phyloP scores from a whole-genome alignment of 306 rosid species.

The Astragalus membranaceus region DNA sequence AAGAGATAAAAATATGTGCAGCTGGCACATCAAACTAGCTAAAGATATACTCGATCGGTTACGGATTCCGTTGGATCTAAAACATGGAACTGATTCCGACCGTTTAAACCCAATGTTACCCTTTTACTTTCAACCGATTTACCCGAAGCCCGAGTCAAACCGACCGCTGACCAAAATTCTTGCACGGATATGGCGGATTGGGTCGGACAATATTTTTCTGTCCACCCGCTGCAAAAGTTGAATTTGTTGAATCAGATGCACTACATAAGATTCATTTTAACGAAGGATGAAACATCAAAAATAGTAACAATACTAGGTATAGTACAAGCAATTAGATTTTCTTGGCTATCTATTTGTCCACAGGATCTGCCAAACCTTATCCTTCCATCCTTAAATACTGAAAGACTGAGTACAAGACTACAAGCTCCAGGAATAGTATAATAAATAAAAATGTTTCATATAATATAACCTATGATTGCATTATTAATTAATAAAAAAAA shows the following conservation, averaged over 20 bases:
- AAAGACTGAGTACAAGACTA: slow-evolving; percentile 25
- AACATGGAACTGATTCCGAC: too few species aligned
- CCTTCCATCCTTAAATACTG: slow-evolving; percentile 16
- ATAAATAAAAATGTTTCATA: not conserved
- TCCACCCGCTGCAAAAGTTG: too few species aligned
- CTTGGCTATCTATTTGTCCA: slow-evolving; percentile 2
- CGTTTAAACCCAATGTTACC: too few species aligned
- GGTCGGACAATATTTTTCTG: too few species aligned
- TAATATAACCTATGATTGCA: not conserved
- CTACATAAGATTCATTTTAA: slow-evolving; percentile 1
- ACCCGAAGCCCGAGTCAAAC: too few species aligned
- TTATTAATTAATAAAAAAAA: not conserved
- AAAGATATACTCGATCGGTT: too few species aligned
- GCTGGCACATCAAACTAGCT: too few species aligned
- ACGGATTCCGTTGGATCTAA: too few species aligned
- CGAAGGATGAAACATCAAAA: slow-evolving; percentile 18
- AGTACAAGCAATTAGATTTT: not conserved
- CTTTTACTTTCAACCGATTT: too few species aligned
- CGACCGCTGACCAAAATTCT: too few species aligned
- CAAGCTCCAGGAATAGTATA: slow-evolving; percentile 19
- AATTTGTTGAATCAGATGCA: slow-evolving; percentile 7
- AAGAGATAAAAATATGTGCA: too few species aligned
- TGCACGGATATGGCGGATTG: too few species aligned
- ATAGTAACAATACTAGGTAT: slow-evolving; percentile 17
- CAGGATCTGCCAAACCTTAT: slow-evolving; percentile 20